phyloP scores from a whole-genome alignment of 148 eudicot genomes.

The Oxyria digyna region DNA sequence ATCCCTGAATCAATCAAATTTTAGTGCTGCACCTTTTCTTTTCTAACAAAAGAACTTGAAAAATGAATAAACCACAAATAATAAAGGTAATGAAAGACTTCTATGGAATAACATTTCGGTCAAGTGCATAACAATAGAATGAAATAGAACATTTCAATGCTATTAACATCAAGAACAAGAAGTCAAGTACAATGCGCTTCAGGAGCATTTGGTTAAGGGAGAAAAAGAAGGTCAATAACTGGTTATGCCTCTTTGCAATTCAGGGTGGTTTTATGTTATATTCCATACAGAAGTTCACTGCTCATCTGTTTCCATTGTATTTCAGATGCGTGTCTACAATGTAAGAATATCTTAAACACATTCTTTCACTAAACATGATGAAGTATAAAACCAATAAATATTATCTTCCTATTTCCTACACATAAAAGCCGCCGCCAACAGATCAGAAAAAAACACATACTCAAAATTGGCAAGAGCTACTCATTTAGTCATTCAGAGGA shows the following conservation, averaged over 20 bases:
- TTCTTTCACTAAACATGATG: too few relatives aligned
- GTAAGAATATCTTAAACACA: too few relatives aligned
- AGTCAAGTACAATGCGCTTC: background rate
- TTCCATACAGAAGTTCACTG: background rate
- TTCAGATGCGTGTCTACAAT: too few relatives aligned
- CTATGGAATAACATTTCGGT: background rate
- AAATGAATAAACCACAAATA: background rate
- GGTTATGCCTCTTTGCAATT: background rate
- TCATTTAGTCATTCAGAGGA: too few relatives aligned
- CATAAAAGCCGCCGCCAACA: too few relatives aligned
- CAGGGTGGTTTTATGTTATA: background rate
- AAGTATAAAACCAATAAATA: too few relatives aligned
- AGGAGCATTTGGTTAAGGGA: background rate
- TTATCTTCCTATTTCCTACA: too few relatives aligned
- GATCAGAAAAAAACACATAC: too few relatives aligned
- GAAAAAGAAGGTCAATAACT: background rate
- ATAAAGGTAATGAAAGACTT: background rate
- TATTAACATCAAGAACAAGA: background rate
- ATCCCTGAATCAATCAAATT: conserved; percentile 16
- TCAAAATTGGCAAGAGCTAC: too few relatives aligned
- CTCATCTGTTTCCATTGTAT: too few relatives aligned
- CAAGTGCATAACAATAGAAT: background rate
- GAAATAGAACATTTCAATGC: background rate
- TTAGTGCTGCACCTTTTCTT: background rate
- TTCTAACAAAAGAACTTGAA: background rate